phyloP scores from a whole-genome alignment of 495 filamentous ascomycete species.

The Aspergillus panamensis region DNA sequence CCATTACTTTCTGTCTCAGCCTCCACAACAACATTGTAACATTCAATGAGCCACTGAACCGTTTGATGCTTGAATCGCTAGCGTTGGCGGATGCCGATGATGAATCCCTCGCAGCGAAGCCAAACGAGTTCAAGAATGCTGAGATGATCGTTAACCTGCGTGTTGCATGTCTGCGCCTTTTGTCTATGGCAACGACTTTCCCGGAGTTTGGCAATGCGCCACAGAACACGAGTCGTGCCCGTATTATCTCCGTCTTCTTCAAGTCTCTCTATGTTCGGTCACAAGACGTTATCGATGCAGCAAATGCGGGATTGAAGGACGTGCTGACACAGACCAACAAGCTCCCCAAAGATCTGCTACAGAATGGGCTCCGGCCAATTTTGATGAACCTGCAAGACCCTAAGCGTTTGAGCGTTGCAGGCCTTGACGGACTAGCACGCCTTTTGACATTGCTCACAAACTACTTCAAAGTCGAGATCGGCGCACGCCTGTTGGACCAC shows the following conservation, averaged over 20 bases:
- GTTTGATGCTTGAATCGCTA: conserved; percentile 86
- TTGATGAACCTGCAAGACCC: conserved; percentile 94
- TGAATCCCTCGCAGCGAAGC: conserved; percentile 78
- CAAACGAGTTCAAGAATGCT: conserved; percentile 82
- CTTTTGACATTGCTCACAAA: conserved; percentile 88
- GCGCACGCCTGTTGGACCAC: conserved; percentile 83
- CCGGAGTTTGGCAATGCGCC: conserved; percentile 73
- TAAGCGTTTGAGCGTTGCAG: conserved; percentile 81
- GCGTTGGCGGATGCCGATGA: conserved; percentile 92
- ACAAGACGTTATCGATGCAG: conserved; percentile 87
- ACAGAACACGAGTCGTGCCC: conserved; percentile 68
- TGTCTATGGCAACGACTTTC: conserved; percentile 89
- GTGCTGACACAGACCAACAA: conserved; percentile 87
- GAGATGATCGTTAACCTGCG: conserved; percentile 88
- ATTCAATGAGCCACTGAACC: conserved; percentile 86
- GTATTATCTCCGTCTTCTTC: conserved; percentile 95
- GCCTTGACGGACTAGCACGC: conserved; percentile 85
- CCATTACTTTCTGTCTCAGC: conserved; percentile 87
- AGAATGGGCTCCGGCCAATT: conserved; percentile 90
- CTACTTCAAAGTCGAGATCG: conserved; percentile 99
- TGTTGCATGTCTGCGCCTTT: conserved; percentile 87
- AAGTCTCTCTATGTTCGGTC: conserved; percentile 92
- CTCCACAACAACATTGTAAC: conserved; percentile 80
- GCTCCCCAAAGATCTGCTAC: conserved; percentile 89
- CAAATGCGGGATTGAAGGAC: conserved; percentile 78